Conservation (phyloP, 768 basidiomycete genomes). For the Cyclocybe cylindracea region DNA sequence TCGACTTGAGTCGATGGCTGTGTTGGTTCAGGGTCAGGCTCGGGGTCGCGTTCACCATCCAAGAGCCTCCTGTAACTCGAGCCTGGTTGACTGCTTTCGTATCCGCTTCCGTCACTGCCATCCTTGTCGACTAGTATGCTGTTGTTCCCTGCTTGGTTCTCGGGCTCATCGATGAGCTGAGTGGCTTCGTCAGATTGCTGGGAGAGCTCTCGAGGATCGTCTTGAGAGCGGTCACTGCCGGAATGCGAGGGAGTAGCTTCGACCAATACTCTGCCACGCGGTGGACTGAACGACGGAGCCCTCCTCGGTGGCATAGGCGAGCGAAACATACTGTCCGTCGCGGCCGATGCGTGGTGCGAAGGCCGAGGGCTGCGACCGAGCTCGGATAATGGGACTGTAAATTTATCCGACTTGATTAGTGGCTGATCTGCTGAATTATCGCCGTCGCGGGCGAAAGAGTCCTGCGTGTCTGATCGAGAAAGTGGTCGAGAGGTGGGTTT, state of each 20-base stretch:
- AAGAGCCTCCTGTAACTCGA: slow-evolving; percentile 42
- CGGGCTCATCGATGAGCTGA: slow-evolving; percentile 17
- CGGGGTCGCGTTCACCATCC: slow-evolving; percentile 24
- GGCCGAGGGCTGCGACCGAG: slow-evolving; percentile 33
- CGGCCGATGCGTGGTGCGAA: slow-evolving; percentile 21
- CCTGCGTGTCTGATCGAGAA: slow-evolving; percentile 43
- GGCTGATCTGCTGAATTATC: slow-evolving; percentile 48
- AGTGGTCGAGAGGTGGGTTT: slow-evolving; percentile 16
- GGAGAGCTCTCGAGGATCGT: slow-evolving; percentile 13
- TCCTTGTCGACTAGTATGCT: slow-evolving; percentile 13
- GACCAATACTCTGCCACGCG: slow-evolving; percentile 38
- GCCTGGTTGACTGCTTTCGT: slow-evolving; percentile 26
- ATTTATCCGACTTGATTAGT: slow-evolving; percentile 47
- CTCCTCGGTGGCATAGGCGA: slow-evolving; percentile 8
- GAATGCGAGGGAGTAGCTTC: slow-evolving; percentile 55
- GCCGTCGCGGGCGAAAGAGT: slow-evolving; percentile 60
- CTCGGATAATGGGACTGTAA: slow-evolving; percentile 60
- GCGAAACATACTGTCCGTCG: slow-evolving; percentile 8
- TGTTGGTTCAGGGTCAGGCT: slow-evolving; percentile 23
- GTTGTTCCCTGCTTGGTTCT: slow-evolving; percentile 10
- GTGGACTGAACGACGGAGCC: slow-evolving; percentile 13
- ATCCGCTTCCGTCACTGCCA: slow-evolving; percentile 29
- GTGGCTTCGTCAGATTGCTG: slow-evolving; percentile 23
- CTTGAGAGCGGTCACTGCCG: slow-evolving; percentile 36
- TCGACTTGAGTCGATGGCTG: slow-evolving; percentile 37